A percentile compares a stretch with the other conserved stretches of the same genome.
Evolutionary conservation across 805 yeast species (phyloP).

Genomic region (Myxozyma vanderwaltii): DNA sequence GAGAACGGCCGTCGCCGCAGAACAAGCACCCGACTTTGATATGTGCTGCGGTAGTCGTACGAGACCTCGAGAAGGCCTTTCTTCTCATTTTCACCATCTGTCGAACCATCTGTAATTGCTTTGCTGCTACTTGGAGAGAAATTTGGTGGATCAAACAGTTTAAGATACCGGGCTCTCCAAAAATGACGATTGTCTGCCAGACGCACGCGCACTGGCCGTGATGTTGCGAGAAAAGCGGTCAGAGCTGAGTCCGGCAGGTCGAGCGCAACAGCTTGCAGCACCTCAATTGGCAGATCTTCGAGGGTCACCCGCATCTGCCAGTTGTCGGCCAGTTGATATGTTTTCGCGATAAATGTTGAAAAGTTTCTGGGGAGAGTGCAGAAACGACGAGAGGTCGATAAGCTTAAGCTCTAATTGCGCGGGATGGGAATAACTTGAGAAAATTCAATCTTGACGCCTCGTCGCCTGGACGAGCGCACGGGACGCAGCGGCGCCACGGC

Average conservation of each 20-base stretch:
- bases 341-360: not conserved
- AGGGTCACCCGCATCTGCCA: constrained; percentile 5
- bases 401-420: too few relatives aligned
- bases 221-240: constrained; percentile 7
- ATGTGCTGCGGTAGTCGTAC: constrained; percentile 22
- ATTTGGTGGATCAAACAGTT: constrained; percentile 22
- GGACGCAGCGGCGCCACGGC: constrained; percentile 3
- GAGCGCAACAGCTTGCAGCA: constrained; percentile 26
- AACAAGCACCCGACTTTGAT: constrained; percentile 13
- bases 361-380: not conserved
- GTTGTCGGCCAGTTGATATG: not conserved
- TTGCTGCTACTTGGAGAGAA: not conserved
- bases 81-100: not conserved
- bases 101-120: too few relatives aligned
- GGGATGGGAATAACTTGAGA: not conserved
- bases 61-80: not conserved
- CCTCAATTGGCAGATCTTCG: constrained; percentile 24
- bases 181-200: constrained; percentile 14
- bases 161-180: constrained; percentile 24
- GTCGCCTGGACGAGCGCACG: constrained; percentile 6
- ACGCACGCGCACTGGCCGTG: constrained; percentile 1
- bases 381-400: not conserved
- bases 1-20: constrained; percentile 4
- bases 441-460: not conserved
- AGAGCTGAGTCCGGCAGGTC: constrained; percentile 20